Conservation (phyloP, 768 basidiomycete species). For the Boletus insuetus region DNA sequence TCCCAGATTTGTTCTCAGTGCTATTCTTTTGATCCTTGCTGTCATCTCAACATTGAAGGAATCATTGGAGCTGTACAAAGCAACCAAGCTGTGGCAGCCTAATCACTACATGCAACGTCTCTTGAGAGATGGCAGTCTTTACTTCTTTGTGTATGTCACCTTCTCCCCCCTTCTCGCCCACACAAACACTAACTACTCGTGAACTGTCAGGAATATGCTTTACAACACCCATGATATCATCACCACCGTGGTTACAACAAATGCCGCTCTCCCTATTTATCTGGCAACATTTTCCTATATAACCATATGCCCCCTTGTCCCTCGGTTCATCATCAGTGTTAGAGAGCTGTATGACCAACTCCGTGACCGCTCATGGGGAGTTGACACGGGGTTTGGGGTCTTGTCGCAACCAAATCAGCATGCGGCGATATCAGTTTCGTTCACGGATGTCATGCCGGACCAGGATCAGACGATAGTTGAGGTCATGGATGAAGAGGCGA, state of each 20-base stretch:
- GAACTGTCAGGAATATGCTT: background rate
- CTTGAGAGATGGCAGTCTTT: conserved; percentile 1
- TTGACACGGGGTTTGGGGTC: conserved; percentile 7
- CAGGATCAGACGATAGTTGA: too few species aligned
- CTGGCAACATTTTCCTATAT: background rate
- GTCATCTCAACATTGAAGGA: background rate
- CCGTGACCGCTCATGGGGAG: background rate
- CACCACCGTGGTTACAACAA: too few species aligned
- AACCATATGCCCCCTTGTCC: background rate
- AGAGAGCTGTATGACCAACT: background rate
- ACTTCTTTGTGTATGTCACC: conserved; percentile 3
- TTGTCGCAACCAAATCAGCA: too few species aligned
- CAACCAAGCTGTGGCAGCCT: conserved; percentile 1
- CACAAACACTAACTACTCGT: too few species aligned
- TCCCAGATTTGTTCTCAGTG: background rate
- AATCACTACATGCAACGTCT: conserved; percentile 5
- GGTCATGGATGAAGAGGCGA: too few species aligned
- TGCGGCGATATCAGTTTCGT: too few species aligned
- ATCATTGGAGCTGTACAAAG: conserved; percentile 1
- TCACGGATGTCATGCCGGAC: too few species aligned
- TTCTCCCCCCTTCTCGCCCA: background rate
- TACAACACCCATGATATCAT: background rate
- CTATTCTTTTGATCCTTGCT: background rate
- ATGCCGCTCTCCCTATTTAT: background rate
- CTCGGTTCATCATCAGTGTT: conserved; percentile 11